phyloP scores from a whole-genome alignment of 768 basidiomycete species.

The Amanita pallidorosea region DNA sequence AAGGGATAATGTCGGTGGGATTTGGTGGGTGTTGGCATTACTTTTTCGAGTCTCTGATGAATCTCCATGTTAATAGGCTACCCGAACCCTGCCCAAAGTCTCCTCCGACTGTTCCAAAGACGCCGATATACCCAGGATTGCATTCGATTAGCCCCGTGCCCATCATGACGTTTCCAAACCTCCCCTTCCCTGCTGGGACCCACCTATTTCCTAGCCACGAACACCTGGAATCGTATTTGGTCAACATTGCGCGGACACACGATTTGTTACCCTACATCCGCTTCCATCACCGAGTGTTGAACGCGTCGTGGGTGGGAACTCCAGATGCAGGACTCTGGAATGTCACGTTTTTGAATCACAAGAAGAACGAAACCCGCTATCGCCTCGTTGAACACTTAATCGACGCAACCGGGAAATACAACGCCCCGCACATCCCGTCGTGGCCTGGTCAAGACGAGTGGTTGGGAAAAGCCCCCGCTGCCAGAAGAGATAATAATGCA shows the following conservation, averaged over 20 bases:
- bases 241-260: neutral
- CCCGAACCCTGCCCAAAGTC: conserved; percentile 17
- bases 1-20: conserved; percentile 40
- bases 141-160: conserved; percentile 46
- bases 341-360: neutral
- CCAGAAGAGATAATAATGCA: neutral
- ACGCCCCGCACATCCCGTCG: conserved; percentile 32
- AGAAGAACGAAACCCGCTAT: conserved; percentile 8
- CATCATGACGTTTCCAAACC: conserved; percentile 45
- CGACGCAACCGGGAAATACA: conserved; percentile 44
- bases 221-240: conserved; percentile 35
- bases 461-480: conserved; percentile 23
- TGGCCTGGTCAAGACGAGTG: conserved; percentile 41
- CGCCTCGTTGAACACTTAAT: conserved; percentile 39
- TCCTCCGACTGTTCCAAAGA: conserved; percentile 41
- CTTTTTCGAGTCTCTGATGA: neutral
- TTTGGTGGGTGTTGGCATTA: conserved; percentile 29
- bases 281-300: neutral
- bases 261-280: neutral
- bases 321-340: neutral
- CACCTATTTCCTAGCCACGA: conserved; percentile 40
- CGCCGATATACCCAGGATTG: conserved; percentile 45
- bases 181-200: conserved; percentile 39
- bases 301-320: neutral
- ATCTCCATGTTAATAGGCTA: conserved; percentile 16